Conservation (phyloP, 2,329 filamentous ascomycete species). For the Paracoccidioides brasiliensis region DNA sequence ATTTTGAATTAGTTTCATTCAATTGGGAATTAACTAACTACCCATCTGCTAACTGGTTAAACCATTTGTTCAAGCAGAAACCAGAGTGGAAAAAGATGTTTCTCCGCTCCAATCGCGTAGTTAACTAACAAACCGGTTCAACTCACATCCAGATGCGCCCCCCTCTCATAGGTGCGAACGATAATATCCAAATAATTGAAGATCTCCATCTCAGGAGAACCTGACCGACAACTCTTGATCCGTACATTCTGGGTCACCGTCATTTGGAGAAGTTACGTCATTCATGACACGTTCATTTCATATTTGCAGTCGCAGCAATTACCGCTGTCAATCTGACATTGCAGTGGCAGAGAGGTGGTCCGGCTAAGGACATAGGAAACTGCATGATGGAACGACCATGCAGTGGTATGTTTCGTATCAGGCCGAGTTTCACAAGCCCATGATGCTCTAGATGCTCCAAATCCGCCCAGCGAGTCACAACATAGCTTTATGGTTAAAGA, state of each 20-base stretch:
- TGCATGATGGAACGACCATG: background rate
- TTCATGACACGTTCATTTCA: too few relatives aligned
- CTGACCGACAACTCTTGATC: background rate
- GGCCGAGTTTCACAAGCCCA: background rate
- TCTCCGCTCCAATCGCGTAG: background rate
- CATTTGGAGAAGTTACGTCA: background rate
- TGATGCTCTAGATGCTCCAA: background rate
- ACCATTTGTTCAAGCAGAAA: background rate
- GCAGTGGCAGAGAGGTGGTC: background rate
- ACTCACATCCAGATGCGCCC: too few relatives aligned
- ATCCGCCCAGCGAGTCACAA: too few relatives aligned
- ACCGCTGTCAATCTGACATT: too few relatives aligned
- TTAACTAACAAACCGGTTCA: too few relatives aligned
- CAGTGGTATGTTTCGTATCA: background rate
- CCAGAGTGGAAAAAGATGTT: background rate
- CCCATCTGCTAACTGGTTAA: background rate
- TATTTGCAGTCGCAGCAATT: too few relatives aligned
- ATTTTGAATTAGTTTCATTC: too few relatives aligned
- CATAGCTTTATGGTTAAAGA: background rate
- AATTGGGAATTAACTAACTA: too few relatives aligned
- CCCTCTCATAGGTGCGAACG: background rate
- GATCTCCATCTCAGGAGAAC: background rate
- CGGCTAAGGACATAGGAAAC: background rate
- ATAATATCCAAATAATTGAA: background rate
- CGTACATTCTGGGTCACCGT: background rate